Evolutionary conservation across 352 stramenopile species (phyloP).

Genomic region (Globisporangium rhizosaccharum): DNA sequence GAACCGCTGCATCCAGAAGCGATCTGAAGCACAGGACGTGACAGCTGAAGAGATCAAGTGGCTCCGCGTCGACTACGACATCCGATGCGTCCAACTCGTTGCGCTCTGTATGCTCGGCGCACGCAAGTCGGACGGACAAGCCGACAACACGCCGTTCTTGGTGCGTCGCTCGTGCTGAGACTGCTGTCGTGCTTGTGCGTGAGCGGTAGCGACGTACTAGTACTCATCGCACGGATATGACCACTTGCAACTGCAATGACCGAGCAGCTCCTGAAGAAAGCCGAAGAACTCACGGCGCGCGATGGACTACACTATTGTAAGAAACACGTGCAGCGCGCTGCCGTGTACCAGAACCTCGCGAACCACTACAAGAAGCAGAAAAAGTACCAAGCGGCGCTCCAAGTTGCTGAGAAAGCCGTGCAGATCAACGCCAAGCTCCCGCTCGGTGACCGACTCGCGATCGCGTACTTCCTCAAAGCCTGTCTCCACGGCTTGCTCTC

Average conservation of each 20-base stretch:
- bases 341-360: constrained; percentile 57
- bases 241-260: no score
- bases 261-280: constrained; percentile 54
- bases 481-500: constrained; percentile 53
- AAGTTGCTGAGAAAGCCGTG: constrained; percentile 52
- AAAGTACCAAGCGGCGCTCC: constrained; percentile 60
- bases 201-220: no score
- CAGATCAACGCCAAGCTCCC: constrained; percentile 55
- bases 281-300: constrained; percentile 48
- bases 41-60: constrained; percentile 55
- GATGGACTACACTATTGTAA: constrained; percentile 68
- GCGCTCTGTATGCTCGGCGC: constrained; percentile 60
- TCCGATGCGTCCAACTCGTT: constrained; percentile 69
- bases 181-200: no score
- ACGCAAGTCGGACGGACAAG: constrained; percentile 30
- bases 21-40: constrained; percentile 36
- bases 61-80: constrained; percentile 68
- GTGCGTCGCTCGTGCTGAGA: constrained; percentile 13
- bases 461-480: constrained; percentile 57
- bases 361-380: constrained; percentile 79
- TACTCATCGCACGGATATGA: no score
- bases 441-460: constrained; percentile 41
- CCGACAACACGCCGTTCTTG: constrained; percentile 62
- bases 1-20: constrained; percentile 66
- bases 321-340: constrained; percentile 44